Conservation (phyloP, 1,284 basidiomycete genomes). For the Boletus semigastroideus region DNA sequence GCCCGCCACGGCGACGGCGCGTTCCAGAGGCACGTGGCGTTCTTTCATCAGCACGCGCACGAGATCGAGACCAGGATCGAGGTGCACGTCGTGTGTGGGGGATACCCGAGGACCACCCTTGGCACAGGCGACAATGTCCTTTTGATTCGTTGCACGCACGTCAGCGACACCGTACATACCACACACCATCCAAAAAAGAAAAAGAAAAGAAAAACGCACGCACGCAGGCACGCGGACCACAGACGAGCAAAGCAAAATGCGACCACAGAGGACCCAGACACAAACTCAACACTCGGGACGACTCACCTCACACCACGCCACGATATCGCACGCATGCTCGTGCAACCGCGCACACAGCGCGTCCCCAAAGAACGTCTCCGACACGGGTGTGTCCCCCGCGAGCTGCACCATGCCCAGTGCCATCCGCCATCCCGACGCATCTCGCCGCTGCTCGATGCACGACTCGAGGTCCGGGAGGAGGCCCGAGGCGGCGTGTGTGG, state of each 20-base stretch:
- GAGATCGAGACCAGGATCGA: conserved; percentile 1
- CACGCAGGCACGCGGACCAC: too few species aligned
- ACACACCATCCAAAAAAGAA: too few species aligned
- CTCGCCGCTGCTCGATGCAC: conserved; percentile 45
- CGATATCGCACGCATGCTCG: conserved; percentile 31
- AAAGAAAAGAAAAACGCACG: too few species aligned
- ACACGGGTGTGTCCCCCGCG: conserved; percentile 45
- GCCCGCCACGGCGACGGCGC: conserved; percentile 24
- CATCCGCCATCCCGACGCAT: conserved; percentile 50
- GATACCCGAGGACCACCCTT: conserved; percentile 10
- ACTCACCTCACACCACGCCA: conserved; percentile 32
- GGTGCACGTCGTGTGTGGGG: too few species aligned
- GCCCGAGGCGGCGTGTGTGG: conserved; percentile 7
- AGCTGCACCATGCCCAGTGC: conserved; percentile 56
- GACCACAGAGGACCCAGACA: too few species aligned
- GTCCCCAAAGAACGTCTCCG: conserved; percentile 33
- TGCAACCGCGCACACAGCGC: conserved; percentile 16
- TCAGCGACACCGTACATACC: too few species aligned
- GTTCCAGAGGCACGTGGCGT: conserved; percentile 23
- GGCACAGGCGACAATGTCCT: conserved; percentile 32
- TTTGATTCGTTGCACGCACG: not conserved
- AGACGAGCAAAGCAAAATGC: too few species aligned
- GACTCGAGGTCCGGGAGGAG: conserved; percentile 43
- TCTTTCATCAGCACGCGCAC: conserved; percentile 30
- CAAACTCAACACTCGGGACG: too few species aligned